Evolutionary conservation across 257 asterid genomes (phyloP).

Genomic region (Solanum phureja): DNA sequence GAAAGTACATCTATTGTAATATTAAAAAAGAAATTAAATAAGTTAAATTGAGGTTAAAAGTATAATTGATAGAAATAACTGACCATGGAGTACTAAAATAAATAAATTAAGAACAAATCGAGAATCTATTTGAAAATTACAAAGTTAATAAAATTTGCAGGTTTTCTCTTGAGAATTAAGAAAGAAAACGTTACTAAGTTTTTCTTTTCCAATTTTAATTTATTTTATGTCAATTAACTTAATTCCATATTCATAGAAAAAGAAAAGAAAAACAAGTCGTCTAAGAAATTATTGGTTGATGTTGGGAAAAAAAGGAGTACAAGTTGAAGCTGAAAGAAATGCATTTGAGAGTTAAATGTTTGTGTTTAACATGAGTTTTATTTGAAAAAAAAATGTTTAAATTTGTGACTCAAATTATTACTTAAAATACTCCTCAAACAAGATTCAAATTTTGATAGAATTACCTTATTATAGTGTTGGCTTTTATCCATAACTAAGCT

Average conservation of each 20-base stretch:
- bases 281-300: neutral
- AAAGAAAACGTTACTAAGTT: neutral
- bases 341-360: neutral
- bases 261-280: neutral
- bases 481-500: too few species aligned
- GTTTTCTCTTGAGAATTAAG: neutral
- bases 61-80: neutral
- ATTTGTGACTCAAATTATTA: neutral
- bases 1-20: neutral
- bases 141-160: neutral
- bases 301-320: neutral
- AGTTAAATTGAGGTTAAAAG: neutral
- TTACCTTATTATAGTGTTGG: neutral
- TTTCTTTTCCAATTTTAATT: too few species aligned
- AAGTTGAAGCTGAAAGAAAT: neutral
- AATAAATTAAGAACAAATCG: neutral
- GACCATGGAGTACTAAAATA: neutral
- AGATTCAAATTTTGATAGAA: neutral
- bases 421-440: neutral
- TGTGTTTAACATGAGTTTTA: neutral
- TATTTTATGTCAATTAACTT: neutral
- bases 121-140: neutral
- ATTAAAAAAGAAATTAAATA: too few species aligned
- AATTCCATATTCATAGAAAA: neutral
- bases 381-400: neutral